A percentile compares a stretch with the other conserved stretches of the same genome.
Conservation (phyloP, 2,329 filamentous ascomycete species). For the Rugonectria rugulosa region DNA sequence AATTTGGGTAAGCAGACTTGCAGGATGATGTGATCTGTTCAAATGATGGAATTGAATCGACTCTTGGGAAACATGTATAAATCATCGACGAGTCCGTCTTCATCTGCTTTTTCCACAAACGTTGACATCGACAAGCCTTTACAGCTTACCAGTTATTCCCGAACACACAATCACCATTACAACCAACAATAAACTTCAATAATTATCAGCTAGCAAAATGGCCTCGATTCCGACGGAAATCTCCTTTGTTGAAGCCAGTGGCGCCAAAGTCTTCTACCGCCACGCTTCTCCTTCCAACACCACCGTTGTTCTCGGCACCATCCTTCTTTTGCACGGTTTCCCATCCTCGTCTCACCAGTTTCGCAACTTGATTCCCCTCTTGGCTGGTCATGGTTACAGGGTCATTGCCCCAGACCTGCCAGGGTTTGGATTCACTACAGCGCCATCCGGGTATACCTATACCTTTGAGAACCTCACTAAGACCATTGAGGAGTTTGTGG, state of each 20-base stretch:
- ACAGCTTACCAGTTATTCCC: too few species aligned
- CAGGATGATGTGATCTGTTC: too few species aligned
- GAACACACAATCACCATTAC: not conserved
- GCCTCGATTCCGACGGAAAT: not conserved
- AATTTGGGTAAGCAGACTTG: too few species aligned
- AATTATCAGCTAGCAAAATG: not conserved
- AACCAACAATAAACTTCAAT: not conserved
- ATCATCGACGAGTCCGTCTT: too few species aligned
- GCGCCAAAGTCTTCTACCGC: constrained; percentile 52
- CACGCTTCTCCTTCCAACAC: constrained; percentile 37
- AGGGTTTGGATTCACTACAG: constrained; percentile 65
- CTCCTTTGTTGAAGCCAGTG: constrained; percentile 40
- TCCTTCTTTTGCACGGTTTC: constrained; percentile 56
- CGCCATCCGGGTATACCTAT: constrained; percentile 56
- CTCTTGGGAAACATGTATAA: too few species aligned
- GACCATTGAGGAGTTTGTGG: constrained; percentile 58
- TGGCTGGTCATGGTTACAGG: constrained; percentile 46
- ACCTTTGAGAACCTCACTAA: constrained; percentile 60
- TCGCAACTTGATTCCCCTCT: constrained; percentile 53
- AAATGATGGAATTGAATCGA: too few species aligned
- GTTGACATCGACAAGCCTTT: too few species aligned
- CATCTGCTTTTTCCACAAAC: too few species aligned
- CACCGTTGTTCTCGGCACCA: constrained; percentile 41
- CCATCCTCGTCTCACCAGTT: constrained; percentile 53
- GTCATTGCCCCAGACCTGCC: constrained; percentile 66